Conservation (phyloP, 768 basidiomycete species). For the Flagelloscypha sp. region DNA sequence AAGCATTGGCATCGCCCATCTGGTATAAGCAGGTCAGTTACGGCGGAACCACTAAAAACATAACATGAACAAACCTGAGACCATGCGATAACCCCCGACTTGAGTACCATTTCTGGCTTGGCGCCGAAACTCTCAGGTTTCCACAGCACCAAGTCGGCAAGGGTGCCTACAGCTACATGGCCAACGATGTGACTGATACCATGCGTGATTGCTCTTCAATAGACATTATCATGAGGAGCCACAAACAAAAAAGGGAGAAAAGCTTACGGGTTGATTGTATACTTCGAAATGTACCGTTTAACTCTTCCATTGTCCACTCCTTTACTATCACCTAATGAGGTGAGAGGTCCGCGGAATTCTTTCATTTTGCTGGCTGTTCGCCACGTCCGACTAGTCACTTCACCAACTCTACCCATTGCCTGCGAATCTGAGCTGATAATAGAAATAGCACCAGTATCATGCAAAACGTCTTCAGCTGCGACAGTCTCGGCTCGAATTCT, state of each 20-base stretch:
- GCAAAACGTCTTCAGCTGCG: slow-evolving; percentile 93
- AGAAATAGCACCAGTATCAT: slow-evolving; percentile 88
- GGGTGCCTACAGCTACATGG: slow-evolving; percentile 67
- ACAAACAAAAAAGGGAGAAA: slow-evolving; percentile 2
- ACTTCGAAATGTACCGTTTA: slow-evolving; percentile 67
- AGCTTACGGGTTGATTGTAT: slow-evolving; percentile 91
- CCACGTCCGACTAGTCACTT: slow-evolving; percentile 91
- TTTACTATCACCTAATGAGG: slow-evolving; percentile 56
- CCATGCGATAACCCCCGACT: slow-evolving; percentile 89
- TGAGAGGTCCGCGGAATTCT: slow-evolving; percentile 66
- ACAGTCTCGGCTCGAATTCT: slow-evolving; percentile 95
- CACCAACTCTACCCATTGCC: slow-evolving; percentile 97
- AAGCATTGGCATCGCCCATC: slow-evolving; percentile 97
- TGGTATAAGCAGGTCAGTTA: slow-evolving; percentile 20
- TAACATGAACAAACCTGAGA: slow-evolving; percentile 54
- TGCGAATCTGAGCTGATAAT: slow-evolving; percentile 97
- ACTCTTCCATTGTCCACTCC: slow-evolving; percentile 78
- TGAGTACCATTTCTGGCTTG: slow-evolving; percentile 90
- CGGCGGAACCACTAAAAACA: not conserved
- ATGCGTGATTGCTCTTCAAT: slow-evolving; percentile 77
- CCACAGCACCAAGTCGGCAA: slow-evolving; percentile 96
- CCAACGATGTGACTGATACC: slow-evolving; percentile 87
- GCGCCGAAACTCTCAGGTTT: slow-evolving; percentile 88
- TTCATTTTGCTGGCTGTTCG: slow-evolving; percentile 94
- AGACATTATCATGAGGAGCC: slow-evolving; percentile 1